These are phyloP conservation scores for Saccharomycopsis babjevae DNA, from an alignment of 805 yeast species.

Conservation along the genomic window DNA sequence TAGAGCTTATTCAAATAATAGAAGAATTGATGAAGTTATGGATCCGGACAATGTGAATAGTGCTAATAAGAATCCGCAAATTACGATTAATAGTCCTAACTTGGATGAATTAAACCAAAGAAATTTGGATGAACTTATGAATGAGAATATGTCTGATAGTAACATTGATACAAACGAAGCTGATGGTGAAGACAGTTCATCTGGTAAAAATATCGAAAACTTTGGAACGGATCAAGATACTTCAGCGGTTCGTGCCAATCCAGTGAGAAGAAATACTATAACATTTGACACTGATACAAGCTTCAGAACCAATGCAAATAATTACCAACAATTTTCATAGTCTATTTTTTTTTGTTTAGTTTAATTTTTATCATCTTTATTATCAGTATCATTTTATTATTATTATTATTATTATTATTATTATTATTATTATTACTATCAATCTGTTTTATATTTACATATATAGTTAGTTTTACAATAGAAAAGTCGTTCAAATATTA, in stretches of 20 bases:
- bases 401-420: too few species aligned
- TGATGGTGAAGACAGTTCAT: not conserved
- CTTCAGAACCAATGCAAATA: conserved; percentile 7
- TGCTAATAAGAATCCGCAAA: not conserved
- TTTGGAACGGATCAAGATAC: not conserved
- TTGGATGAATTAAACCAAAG: not conserved
- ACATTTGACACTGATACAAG: conserved; percentile 14
- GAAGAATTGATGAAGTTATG: not conserved
- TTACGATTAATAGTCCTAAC: not conserved
- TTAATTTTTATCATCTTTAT: too few species aligned
- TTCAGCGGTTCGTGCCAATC: not conserved
- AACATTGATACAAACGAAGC: not conserved
- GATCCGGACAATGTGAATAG: not conserved
- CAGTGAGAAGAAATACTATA: conserved; percentile 8
- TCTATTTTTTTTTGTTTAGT: too few species aligned
- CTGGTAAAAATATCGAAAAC: not conserved
- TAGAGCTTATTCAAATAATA: not conserved
- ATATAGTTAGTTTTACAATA: not conserved
- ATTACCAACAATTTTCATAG: conserved; percentile 8
- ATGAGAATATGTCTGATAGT: not conserved
- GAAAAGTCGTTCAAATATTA: not conserved
- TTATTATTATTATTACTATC: not conserved
- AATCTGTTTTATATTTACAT: not conserved
- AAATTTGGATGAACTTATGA: not conserved
- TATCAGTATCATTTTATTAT: too few species aligned